phyloP scores from a whole-genome alignment of 805 yeast species.

The Lipomyces spencermartinsiae region DNA sequence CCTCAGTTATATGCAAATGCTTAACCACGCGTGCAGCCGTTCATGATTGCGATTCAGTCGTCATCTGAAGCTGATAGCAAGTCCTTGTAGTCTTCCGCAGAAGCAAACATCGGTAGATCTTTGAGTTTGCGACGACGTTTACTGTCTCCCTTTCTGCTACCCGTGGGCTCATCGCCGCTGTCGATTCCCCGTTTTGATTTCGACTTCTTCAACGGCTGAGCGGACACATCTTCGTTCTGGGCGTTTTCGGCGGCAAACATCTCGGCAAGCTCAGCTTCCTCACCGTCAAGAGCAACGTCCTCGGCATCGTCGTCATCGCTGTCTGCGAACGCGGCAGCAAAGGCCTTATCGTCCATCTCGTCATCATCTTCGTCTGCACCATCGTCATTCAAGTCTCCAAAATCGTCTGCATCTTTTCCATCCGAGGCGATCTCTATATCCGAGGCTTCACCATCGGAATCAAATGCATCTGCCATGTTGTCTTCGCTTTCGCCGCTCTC shows the following conservation, averaged over 20 bases:
- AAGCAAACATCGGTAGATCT: constrained; percentile 82
- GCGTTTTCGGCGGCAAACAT: constrained; percentile 40
- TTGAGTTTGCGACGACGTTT: constrained; percentile 54
- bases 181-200: constrained; percentile 30
- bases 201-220: constrained; percentile 19
- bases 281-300: constrained; percentile 42
- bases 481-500: constrained; percentile 65
- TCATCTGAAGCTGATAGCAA: constrained; percentile 67
- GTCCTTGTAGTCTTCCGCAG: constrained; percentile 84
- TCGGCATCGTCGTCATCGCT: constrained; percentile 35
- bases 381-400: constrained; percentile 55
- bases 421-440: constrained; percentile 41
- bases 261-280: constrained; percentile 45
- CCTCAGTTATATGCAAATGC: constrained; percentile 1
- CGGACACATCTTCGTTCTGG: constrained; percentile 13
- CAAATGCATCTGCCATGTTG: constrained; percentile 46
- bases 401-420: constrained; percentile 48
- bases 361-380: constrained; percentile 44
- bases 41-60: constrained; percentile 41
- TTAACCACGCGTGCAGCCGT: not conserved
- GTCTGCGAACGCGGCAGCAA: constrained; percentile 42
- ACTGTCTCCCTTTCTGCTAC: constrained; percentile 40
- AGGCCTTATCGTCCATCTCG: constrained; percentile 43
- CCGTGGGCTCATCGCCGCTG: constrained; percentile 40
- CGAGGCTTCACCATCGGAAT: constrained; percentile 46